Evolutionary conservation across 805 yeast genomes (phyloP), one percentile per base, ranked within the genome.

Genomic region (Starmerella roubikii): DNA sequence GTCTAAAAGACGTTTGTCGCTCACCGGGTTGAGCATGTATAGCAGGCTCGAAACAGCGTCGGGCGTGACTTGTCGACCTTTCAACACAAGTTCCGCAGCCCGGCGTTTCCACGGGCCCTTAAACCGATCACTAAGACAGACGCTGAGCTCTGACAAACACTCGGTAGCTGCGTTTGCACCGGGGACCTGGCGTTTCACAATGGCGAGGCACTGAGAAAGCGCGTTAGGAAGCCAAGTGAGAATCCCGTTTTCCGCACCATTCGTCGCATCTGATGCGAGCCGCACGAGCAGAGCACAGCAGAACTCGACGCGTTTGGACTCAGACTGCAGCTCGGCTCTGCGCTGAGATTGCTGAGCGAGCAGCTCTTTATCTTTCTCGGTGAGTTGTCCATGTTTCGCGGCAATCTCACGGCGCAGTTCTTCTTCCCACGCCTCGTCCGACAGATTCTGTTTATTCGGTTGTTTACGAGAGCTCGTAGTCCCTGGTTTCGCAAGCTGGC

Each of bases 391-490:
- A 45, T 69, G 67, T 55, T 75, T 75, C 38, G 67, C 66, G 1
- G 78, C 76, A 27, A 85, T 65, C 52, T 84, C 88, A 46, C 74
- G 74, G 51, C 88, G 73, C 24, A 91, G 69, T 37, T 71, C 71
- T 49, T 78, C 85, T 54, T 91, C 98, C 97, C 97, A 88, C 53
- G 73, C 72, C 12, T 74, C 72, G 4, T 60, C 63, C 25, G 59
- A 59, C 24, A 64, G 61, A 12, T 62, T 59, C 21, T 28, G 30
- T 65, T 69, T 21, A 2, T 30, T 15, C 3, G 38, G 11, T 12
- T 28, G 27, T 19, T 35, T 32, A 21, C 41, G 34, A 9, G 34
- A 18, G 15, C 18, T n/a, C 33, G 13, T 16, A 8, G 15, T 25
- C 4, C 34, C 37, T 12, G 79, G 91, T 38, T 78, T 55, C 33